Conservation (phyloP, 495 filamentous ascomycete species). For the Penicillium coprophilum region DNA sequence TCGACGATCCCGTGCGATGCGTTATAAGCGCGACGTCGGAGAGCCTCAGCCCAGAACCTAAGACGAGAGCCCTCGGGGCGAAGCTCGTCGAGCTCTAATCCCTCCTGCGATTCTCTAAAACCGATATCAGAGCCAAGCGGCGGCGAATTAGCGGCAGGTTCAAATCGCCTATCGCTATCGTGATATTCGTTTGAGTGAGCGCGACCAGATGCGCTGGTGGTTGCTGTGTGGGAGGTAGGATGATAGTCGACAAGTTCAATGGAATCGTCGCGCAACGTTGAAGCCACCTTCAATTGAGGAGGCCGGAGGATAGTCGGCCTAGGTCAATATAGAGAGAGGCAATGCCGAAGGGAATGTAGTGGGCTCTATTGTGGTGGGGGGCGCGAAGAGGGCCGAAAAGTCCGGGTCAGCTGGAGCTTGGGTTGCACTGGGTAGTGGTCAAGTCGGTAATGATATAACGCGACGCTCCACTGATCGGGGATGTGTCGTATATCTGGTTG, state of each 20-base stretch:
- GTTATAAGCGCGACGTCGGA: constrained; percentile 30
- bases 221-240: constrained; percentile 20
- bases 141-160: constrained; percentile 17
- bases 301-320: constrained; percentile 26
- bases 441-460: constrained; percentile 15
- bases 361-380: constrained; percentile 21
- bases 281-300: constrained; percentile 29
- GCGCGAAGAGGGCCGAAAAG: constrained; percentile 17
- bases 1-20: constrained; percentile 21
- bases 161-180: constrained; percentile 4
- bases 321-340: constrained; percentile 13
- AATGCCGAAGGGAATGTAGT: constrained; percentile 13
- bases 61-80: constrained; percentile 27
- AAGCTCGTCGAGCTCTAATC: constrained; percentile 9
- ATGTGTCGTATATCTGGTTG: background rate
- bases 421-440: constrained; percentile 27
- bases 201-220: constrained; percentile 7
- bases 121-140: constrained; percentile 12
- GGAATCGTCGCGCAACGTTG: constrained; percentile 25
- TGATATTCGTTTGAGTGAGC: constrained; percentile 8
- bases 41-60: constrained; percentile 42
- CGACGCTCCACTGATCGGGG: background rate
- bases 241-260: constrained; percentile 43
- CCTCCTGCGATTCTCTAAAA: constrained; percentile 13
- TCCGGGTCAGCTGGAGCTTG: constrained; percentile 25